Evolutionary conservation across 1,284 basidiomycete genomes (phyloP), one percentile per base, ranked within the genome.

Genomic region (Trametes sp.): DNA sequence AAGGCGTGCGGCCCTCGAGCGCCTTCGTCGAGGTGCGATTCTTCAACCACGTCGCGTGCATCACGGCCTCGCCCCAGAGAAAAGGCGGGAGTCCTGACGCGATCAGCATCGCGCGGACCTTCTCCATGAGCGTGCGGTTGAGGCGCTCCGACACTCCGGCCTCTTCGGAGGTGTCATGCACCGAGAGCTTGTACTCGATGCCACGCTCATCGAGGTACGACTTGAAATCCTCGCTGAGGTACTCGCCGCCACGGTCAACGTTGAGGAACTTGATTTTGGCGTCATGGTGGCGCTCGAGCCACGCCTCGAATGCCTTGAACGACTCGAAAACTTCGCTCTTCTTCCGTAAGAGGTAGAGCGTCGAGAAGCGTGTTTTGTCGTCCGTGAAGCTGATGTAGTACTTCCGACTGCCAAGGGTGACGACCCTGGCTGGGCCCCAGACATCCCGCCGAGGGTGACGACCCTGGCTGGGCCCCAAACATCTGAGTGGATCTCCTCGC

Each of bases 401-500:
- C 11, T 41, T 53, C 6, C 57, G 51, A 1, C 69, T 54, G 13
- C 71, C 62, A 16, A 73, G 61, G 0, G 76, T 73, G 53, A 69
- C 35, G 1, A 73, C 66, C 4, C 38, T 6, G 16, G 76, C 54
- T 26, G 76, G 74, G 28, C 75, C 78, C 79, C 78, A 80, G 14
- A 80, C 49, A 57, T n/a, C n/a, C n/a, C n/a, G n/a, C n/a, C n/a
- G n/a, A n/a, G n/a, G n/a, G n/a, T n/a, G n/a, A n/a, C n/a, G n/a
- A n/a, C n/a, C n/a, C n/a, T n/a, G n/a, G n/a, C n/a, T n/a, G n/a
- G n/a, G n/a, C n/a, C n/a, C n/a, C n/a, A n/a, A n/a, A n/a, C n/a
- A n/a, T 82, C 78, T 0, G 70, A 69, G 51, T 80, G 74, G n/a
- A 80, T 67, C n/a, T 73, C 64, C 21, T 77, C 75, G 8, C 78